These are phyloP conservation scores for Rostrohypoxylon terebratum DNA, from an alignment of 495 filamentous ascomycete genomes.

Conservation along the genomic window DNA sequence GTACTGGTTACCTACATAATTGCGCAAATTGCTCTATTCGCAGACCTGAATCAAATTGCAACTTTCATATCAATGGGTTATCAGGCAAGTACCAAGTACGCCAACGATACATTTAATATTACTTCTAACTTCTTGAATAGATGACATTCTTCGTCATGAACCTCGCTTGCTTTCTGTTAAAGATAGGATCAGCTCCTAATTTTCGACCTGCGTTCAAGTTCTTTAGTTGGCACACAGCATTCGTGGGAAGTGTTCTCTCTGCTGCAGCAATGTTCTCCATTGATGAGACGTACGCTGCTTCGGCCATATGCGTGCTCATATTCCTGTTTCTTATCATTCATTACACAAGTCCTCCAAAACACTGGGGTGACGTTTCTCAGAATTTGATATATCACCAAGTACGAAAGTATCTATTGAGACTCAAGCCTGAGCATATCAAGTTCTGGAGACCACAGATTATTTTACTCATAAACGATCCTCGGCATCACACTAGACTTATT, in stretches of 20 bases:
- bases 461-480: constrained; percentile 83
- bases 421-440: constrained; percentile 90
- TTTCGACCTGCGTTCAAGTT: constrained; percentile 89
- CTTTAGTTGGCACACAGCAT: constrained; percentile 87
- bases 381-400: constrained; percentile 93
- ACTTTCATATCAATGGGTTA: constrained; percentile 92
- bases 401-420: constrained; percentile 83
- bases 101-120: neutral
- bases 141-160: constrained; percentile 84
- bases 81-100: constrained; percentile 74
- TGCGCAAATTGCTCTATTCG: constrained; percentile 83
- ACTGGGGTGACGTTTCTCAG: constrained; percentile 91
- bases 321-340: constrained; percentile 86
- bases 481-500: constrained; percentile 81
- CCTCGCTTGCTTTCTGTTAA: constrained; percentile 86
- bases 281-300: constrained; percentile 82
- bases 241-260: constrained; percentile 76
- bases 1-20: constrained; percentile 81
- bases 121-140: constrained; percentile 38
- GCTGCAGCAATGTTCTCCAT: constrained; percentile 90
- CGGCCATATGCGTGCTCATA: constrained; percentile 78
- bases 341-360: constrained; percentile 84
- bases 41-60: constrained; percentile 88
- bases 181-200: constrained; percentile 93
- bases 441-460: constrained; percentile 91